phyloP scores from a whole-genome alignment of 805 yeast genomes.

The Cyberlindnera americana region DNA sequence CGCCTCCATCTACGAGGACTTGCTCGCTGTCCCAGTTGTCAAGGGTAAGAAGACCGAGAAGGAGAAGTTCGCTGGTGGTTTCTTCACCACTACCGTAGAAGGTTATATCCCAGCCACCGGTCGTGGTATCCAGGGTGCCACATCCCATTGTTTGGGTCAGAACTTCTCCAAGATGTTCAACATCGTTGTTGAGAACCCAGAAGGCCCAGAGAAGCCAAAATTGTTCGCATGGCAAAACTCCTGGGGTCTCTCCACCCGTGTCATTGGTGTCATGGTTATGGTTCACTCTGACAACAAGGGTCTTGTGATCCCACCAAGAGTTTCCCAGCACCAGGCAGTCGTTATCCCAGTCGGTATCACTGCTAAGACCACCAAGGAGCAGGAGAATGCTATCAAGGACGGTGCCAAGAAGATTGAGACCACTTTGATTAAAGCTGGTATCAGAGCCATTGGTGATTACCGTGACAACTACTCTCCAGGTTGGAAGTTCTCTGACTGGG shows the following conservation, averaged over 20 bases:
- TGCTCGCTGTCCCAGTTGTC: slow-evolving; percentile 95
- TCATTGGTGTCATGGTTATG: slow-evolving; percentile 99
- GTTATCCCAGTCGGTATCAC: slow-evolving; percentile 95
- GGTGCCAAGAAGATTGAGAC: slow-evolving; percentile 70
- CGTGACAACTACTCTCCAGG: slow-evolving; percentile 96
- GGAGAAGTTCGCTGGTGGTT: slow-evolving; percentile 98
- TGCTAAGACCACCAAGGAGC: slow-evolving; percentile 75
- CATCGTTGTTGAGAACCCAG: slow-evolving; percentile 93
- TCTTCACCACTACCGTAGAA: slow-evolving; percentile 91
- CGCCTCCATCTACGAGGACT: slow-evolving; percentile 79
- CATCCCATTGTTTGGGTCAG: slow-evolving; percentile 96
- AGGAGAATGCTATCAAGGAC: slow-evolving; percentile 61
- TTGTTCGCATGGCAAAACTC: slow-evolving; percentile 93
- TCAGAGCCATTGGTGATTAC: slow-evolving; percentile 82
- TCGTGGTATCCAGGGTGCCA: slow-evolving; percentile 99
- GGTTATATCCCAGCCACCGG: slow-evolving; percentile 98
- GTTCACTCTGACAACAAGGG: slow-evolving; percentile 98
- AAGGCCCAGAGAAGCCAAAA: slow-evolving; percentile 83
- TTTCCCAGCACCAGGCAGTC: slow-evolving; percentile 87
- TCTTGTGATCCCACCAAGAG: slow-evolving; percentile 95
- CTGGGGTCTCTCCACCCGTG: slow-evolving; percentile 99
- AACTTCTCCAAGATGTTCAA: slow-evolving; percentile 98
- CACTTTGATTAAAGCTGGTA: slow-evolving; percentile 53
- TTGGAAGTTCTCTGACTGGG: slow-evolving; percentile 98
- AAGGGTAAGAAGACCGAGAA: slow-evolving; percentile 95